A percentile compares a stretch with the other conserved stretches of the same genome.
phyloP scores from a whole-genome alignment of 2,329 filamentous ascomycete genomes.

The Thyridium curvatum region DNA sequence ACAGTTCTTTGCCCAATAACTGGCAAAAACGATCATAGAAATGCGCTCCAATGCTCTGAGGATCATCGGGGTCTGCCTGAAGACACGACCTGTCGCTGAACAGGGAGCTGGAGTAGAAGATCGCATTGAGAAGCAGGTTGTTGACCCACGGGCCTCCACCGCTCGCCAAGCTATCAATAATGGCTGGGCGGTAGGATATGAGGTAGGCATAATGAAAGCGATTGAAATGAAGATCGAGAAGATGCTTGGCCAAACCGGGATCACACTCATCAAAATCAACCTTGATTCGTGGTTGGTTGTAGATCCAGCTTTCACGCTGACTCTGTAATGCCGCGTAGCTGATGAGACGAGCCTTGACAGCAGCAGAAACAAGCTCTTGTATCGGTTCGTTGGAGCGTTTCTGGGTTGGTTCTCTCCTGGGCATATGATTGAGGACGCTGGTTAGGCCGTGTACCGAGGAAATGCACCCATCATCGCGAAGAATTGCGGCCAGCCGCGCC shows the following conservation, averaged over 20 bases:
- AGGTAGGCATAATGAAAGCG: slow-evolving; percentile 28
- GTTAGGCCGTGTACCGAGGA: slow-evolving; percentile 24
- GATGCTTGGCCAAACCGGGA: slow-evolving; percentile 25
- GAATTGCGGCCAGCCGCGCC: slow-evolving; percentile 25
- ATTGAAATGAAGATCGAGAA: slow-evolving; percentile 30
- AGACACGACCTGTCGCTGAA: slow-evolving; percentile 29
- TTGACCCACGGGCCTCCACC: slow-evolving; percentile 25
- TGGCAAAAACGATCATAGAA: slow-evolving; percentile 31
- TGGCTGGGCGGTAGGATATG: slow-evolving; percentile 28
- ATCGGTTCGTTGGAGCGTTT: slow-evolving; percentile 18
- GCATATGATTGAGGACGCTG: slow-evolving; percentile 23
- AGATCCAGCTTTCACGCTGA: slow-evolving; percentile 22
- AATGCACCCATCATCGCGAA: slow-evolving; percentile 25
- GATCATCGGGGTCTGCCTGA: slow-evolving; percentile 22
- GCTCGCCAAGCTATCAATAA: slow-evolving; percentile 28
- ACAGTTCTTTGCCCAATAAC: slow-evolving; percentile 21
- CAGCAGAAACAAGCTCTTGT: slow-evolving; percentile 15
- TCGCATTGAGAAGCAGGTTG: slow-evolving; percentile 30
- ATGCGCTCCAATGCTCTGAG: slow-evolving; percentile 23
- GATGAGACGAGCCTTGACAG: slow-evolving; percentile 24
- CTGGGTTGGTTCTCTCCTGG: slow-evolving; percentile 17
- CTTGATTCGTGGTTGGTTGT: slow-evolving; percentile 18
- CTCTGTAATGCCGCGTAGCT: slow-evolving; percentile 25
- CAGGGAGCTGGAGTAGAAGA: slow-evolving; percentile 30
- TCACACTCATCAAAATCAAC: slow-evolving; percentile 26